Evolutionary conservation across 2,329 filamentous ascomycete species (phyloP).

Genomic region (Aspergillus fijiensis): DNA sequence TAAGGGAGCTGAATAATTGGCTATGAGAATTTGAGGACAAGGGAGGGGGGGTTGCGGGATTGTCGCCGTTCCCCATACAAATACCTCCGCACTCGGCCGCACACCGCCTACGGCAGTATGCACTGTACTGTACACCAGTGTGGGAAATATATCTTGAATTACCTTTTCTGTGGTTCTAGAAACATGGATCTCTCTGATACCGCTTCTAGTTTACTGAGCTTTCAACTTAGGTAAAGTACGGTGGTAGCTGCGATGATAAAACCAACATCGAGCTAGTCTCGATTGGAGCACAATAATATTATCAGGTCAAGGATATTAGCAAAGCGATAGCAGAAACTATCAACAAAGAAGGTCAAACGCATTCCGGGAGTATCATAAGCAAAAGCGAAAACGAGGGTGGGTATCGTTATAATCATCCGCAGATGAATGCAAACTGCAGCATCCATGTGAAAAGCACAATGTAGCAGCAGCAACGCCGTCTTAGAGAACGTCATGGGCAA

Average conservation of each 20-base stretch:
- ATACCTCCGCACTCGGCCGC: background rate
- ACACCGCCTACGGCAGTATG: constrained; percentile 5
- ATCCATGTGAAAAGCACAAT: constrained; percentile 9
- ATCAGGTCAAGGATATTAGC: background rate
- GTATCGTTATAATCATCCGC: constrained; percentile 29
- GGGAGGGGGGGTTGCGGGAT: too few species aligned
- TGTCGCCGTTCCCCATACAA: background rate
- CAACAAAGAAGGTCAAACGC: background rate
- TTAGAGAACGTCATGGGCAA: background rate
- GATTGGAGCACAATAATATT: background rate
- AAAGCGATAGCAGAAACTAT: background rate
- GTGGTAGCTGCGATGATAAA: background rate
- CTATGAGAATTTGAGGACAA: background rate
- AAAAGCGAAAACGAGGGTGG: constrained; percentile 29
- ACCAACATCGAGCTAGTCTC: background rate
- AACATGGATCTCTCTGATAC: too few species aligned
- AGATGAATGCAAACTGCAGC: constrained; percentile 20
- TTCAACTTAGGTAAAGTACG: background rate
- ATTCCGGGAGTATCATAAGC: constrained; percentile 1
- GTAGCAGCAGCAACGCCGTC: constrained; percentile 4
- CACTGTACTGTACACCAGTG: background rate
- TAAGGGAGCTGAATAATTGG: background rate
- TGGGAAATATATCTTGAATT: background rate
- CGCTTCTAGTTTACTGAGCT: too few species aligned
- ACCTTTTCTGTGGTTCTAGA: too few species aligned